Conservation (phyloP, 1,284 basidiomycete genomes). For the Moniliophthora roreri region DNA sequence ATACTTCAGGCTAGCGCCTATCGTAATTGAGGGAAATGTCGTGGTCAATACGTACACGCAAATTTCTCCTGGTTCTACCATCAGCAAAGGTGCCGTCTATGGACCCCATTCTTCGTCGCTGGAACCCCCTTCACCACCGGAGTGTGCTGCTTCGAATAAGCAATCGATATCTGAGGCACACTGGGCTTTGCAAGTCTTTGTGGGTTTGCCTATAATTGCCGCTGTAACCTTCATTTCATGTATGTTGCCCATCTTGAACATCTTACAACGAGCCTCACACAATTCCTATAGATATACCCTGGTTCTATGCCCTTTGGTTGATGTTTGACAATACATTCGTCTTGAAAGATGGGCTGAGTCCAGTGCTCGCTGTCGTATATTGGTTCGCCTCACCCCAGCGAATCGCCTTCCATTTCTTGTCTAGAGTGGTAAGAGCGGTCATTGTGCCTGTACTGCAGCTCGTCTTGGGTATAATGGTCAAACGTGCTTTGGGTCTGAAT, state of each 20-base stretch:
- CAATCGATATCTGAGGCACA: constrained; percentile 31
- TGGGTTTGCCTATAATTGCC: constrained; percentile 38
- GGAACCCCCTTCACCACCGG: constrained; percentile 34
- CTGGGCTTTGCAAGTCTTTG: constrained; percentile 30
- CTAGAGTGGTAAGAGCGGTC: constrained; percentile 35
- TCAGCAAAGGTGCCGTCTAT: constrained; percentile 36
- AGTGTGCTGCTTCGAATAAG: constrained; percentile 38
- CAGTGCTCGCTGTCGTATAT: constrained; percentile 38
- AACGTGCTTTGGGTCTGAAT: constrained; percentile 39
- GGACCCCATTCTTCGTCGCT: constrained; percentile 45
- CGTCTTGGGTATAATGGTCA: constrained; percentile 37
- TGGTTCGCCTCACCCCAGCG: constrained; percentile 43
- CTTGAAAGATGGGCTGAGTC: constrained; percentile 24
- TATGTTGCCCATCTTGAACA: constrained; percentile 3
- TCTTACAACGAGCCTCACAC: not conserved
- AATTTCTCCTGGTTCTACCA: constrained; percentile 38
- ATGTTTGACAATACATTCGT: constrained; percentile 35
- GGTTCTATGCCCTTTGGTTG: constrained; percentile 36
- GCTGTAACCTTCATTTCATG: constrained; percentile 24
- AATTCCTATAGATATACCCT: constrained; percentile 36
- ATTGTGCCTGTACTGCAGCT: constrained; percentile 38
- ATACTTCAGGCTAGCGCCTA: constrained; percentile 36
- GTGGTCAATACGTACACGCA: constrained; percentile 43
- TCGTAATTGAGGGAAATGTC: constrained; percentile 37
- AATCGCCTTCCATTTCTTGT: constrained; percentile 36